phyloP scores from a whole-genome alignment of 352 stramenopile genomes.

The Pythium pyrilobum region DNA sequence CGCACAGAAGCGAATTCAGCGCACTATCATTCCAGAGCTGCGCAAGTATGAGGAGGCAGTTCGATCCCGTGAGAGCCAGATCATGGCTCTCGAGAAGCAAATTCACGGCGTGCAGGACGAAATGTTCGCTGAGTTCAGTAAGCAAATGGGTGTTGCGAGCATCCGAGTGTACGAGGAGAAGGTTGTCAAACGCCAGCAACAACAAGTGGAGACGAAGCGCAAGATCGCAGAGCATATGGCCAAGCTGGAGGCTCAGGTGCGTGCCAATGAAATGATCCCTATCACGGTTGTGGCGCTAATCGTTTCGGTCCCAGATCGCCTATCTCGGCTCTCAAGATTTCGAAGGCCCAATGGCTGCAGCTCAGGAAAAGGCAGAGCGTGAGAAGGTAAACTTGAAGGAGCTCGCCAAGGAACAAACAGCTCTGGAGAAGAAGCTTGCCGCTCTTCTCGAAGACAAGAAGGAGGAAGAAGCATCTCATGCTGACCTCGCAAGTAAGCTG shows the following conservation, averaged over 20 bases:
- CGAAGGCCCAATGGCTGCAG: conserved; percentile 34
- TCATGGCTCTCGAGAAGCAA: conserved; percentile 44
- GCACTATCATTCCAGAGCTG: conserved; percentile 58
- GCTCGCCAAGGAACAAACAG: conserved; percentile 43
- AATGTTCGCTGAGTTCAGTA: conserved; percentile 83
- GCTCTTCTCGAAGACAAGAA: conserved; percentile 78
- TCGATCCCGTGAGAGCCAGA: conserved; percentile 33
- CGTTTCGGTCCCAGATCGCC: conserved; percentile 9
- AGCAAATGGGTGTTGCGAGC: conserved; percentile 66
- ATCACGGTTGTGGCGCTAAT: conserved; percentile 1
- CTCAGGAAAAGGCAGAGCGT: conserved; percentile 34
- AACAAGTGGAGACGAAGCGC: conserved; percentile 60
- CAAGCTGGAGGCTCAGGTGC: conserved; percentile 80
- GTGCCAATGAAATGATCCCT: not conserved
- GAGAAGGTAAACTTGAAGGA: conserved; percentile 53
- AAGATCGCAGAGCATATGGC: conserved; percentile 74
- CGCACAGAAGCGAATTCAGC: conserved; percentile 38
- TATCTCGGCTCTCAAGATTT: conserved; percentile 47
- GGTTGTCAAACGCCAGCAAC: conserved; percentile 81
- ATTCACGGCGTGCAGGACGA: conserved; percentile 78
- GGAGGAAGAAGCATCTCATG: conserved; percentile 37
- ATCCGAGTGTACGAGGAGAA: conserved; percentile 93
- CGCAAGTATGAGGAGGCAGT: conserved; percentile 50
- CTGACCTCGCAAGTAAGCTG: conserved; percentile 29
- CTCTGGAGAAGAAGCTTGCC: conserved; percentile 36